Evolutionary conservation across 257 asterid genomes (phyloP).

Genomic region (Plantago elongata): DNA sequence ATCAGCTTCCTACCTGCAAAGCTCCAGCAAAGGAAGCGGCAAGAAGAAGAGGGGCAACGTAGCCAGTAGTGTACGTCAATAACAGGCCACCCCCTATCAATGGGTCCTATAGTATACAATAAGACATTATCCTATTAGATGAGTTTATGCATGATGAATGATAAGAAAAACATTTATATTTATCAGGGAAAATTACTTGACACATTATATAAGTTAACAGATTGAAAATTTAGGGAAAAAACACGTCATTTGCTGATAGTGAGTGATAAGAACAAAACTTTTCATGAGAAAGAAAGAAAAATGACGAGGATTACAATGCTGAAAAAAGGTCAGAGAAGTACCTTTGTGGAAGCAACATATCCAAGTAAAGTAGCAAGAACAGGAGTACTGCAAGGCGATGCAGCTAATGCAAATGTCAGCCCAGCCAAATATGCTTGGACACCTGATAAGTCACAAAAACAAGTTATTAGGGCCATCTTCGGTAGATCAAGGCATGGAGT

Average conservation of each 20-base stretch:
- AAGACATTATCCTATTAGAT: background rate
- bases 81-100: slow-evolving; percentile 81
- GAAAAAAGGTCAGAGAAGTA: slow-evolving; percentile 24
- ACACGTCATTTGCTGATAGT: no score
- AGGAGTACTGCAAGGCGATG: slow-evolving; percentile 95
- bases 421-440: slow-evolving; percentile 97
- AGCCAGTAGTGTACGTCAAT: slow-evolving; percentile 88
- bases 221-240: no score
- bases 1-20: slow-evolving; percentile 57
- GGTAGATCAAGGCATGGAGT: background rate
- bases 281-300: background rate
- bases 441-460: slow-evolving; percentile 37
- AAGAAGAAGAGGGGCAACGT: slow-evolving; percentile 88
- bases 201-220: no score
- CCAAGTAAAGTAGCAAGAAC: slow-evolving; percentile 90
- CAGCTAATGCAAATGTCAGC: slow-evolving; percentile 96
- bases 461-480: slow-evolving; percentile 2
- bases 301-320: background rate
- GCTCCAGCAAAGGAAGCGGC: slow-evolving; percentile 99
- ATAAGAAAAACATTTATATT: no score
- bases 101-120: slow-evolving; percentile 52
- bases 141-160: no score
- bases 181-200: no score
- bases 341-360: slow-evolving; percentile 89
- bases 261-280: no score